phyloP scores from a whole-genome alignment of 345 rosid genomes.

The rapeseed (Brassica napus) region DNA sequence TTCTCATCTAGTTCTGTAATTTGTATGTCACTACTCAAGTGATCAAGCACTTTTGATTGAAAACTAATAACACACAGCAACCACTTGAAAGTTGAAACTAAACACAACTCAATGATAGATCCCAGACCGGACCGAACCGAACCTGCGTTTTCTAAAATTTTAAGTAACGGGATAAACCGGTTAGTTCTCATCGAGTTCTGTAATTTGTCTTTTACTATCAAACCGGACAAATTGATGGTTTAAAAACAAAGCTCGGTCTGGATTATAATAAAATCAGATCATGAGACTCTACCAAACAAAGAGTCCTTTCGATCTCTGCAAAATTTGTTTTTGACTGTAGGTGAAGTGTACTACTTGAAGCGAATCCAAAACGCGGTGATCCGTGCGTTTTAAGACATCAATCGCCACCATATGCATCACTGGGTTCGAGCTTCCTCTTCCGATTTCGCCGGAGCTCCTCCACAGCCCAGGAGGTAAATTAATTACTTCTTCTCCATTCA shows the following conservation, averaged over 20 bases:
- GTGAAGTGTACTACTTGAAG: neutral
- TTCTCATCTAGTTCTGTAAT: neutral
- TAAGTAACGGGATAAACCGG: neutral
- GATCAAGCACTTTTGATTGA: neutral
- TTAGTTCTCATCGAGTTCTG: neutral
- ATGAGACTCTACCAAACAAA: too few relatives aligned
- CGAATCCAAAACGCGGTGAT: slow-evolving; percentile 20
- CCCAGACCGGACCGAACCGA: neutral
- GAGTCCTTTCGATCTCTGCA: too few relatives aligned
- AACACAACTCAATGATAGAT: neutral
- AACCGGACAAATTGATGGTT: neutral
- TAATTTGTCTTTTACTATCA: neutral
- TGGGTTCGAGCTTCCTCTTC: slow-evolving; percentile 88
- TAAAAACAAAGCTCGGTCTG: too few relatives aligned
- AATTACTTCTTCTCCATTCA: neutral
- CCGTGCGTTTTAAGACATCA: slow-evolving; percentile 17
- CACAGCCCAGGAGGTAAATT: slow-evolving; percentile 78
- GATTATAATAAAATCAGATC: too few relatives aligned
- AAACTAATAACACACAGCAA: neutral
- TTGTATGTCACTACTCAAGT: neutral
- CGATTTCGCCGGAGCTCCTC: slow-evolving; percentile 75
- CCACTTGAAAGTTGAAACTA: neutral
- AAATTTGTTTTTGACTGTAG: too few relatives aligned
- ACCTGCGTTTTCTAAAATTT: neutral
- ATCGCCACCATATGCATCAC: slow-evolving; percentile 57